Evolutionary conservation across 495 filamentous ascomycete genomes (phyloP), one percentile per base, ranked within the genome.

Genomic region (Penicillium pancosmium): DNA sequence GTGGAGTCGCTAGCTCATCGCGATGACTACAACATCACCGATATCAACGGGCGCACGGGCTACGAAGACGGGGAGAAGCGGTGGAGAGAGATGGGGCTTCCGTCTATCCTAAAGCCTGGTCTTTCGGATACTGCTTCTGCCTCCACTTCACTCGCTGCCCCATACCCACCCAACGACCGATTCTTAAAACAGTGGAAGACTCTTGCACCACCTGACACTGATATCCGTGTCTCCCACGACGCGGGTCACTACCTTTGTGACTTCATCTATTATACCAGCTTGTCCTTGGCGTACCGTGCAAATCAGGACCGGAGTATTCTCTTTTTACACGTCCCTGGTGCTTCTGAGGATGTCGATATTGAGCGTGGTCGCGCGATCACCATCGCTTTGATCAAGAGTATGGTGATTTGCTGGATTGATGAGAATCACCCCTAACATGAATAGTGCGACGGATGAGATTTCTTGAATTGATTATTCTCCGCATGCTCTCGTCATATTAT

Each of bases 181-280:
- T 71, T 80, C 49, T 56, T 78, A 19, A 61, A 68, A 5, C 55
- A 60, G 12, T 78, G 78, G 75, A 72, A 70, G 52, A 59, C 62
- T 0, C 61, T 72, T 36, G 67, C 63, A 1, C 68, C 70, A 10
- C 56, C 60, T 16, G 74, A 77, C 13, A 62, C 80, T 23, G 86
- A 90, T 60, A 65, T 91, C 1, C 78, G 84, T 7, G 74, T 88
- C 12, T 91, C 88, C 5, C 83, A 87, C 44, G 88, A 95, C 66
- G 88, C 91, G 0, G 91, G 92, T 0, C 86, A 84, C 46, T 96
- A 88, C 66, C 76, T 93, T 15, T 96, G 92, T 69, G 92, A 93
- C 63, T 96, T 92, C 67, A 92, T 89, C 50, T 94, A 90, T 72
- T 95, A 86, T 74, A 87, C 87, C 6, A 90, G 84, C 60, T 64